A percentile compares a stretch with the other conserved stretches of the same genome.
Conservation (phyloP, 257 asterid species). For the Solanum chmielewskii region DNA sequence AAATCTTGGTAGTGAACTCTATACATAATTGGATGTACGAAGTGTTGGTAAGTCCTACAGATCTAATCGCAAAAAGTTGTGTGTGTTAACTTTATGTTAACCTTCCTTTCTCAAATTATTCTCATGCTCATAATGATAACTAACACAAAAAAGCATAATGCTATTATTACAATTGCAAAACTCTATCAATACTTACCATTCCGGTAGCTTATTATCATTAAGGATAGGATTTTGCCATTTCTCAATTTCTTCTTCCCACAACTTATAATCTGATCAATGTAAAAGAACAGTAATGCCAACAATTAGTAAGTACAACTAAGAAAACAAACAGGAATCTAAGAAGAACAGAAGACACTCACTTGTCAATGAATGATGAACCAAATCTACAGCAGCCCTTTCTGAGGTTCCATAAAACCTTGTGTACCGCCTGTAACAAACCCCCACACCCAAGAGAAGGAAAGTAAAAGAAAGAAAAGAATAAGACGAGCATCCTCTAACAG, state of each 20-base stretch:
- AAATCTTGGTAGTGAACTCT: background rate
- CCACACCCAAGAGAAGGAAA: slow-evolving; percentile 1
- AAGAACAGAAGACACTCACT: slow-evolving; percentile 38
- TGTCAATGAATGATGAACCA: slow-evolving; percentile 91
- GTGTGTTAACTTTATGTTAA: background rate
- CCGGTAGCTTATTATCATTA: slow-evolving; percentile 70
- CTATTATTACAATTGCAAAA: background rate
- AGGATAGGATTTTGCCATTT: slow-evolving; percentile 97
- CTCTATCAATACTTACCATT: slow-evolving; percentile 50
- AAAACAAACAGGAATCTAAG: background rate
- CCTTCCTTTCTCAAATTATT: background rate
- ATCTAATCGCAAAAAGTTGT: background rate
- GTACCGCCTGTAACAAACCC: slow-evolving; percentile 68
- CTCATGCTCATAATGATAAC: background rate
- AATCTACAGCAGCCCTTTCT: slow-evolving; percentile 61
- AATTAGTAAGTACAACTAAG: background rate
- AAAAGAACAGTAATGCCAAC: background rate
- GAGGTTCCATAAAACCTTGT: slow-evolving; percentile 95
- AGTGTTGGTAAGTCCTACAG: background rate
- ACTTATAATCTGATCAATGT: slow-evolving; percentile 54
- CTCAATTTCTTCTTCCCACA: slow-evolving; percentile 98
- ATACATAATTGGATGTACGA: background rate
- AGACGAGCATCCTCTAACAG: background rate
- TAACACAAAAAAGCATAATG: background rate
- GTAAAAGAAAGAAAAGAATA: background rate